Conservation (phyloP, 1,139 yeast species). For the Debaryomyces robertsiae region DNA sequence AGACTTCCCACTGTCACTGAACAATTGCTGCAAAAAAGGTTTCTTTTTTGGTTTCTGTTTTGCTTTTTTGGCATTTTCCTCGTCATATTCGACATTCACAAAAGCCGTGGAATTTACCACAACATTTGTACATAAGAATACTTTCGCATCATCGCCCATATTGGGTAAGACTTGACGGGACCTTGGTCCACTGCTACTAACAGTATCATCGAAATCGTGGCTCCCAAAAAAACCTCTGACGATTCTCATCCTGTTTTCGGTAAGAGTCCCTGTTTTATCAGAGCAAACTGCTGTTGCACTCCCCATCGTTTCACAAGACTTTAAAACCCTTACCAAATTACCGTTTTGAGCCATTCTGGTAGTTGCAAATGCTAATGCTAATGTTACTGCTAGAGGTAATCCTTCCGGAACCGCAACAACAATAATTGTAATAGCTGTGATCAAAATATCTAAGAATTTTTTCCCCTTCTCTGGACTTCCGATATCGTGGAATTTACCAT, state of each 20-base stretch:
- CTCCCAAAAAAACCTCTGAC: constrained; percentile 71
- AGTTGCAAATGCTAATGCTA: constrained; percentile 96
- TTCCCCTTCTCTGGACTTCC: constrained; percentile 80
- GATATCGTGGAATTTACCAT: constrained; percentile 44
- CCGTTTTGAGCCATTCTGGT: constrained; percentile 98
- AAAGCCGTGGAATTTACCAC: constrained; percentile 87
- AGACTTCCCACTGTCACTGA: constrained; percentile 15
- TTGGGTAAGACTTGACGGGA: constrained; percentile 35
- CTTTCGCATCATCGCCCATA: constrained; percentile 35
- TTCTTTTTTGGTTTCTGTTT: constrained; percentile 33
- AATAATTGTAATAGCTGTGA: constrained; percentile 86
- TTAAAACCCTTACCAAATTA: constrained; percentile 88
- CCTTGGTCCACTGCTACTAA: constrained; percentile 25
- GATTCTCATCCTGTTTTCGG: constrained; percentile 90
- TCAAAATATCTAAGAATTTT: constrained; percentile 78
- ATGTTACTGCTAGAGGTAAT: constrained; percentile 91
- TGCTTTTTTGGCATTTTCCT: constrained; percentile 33
- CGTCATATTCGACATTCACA: constrained; percentile 56
- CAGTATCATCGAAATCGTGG: constrained; percentile 47
- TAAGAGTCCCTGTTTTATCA: constrained; percentile 95
- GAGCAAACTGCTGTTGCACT: constrained; percentile 97
- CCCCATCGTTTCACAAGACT: constrained; percentile 98
- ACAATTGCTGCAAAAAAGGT: constrained; percentile 25
- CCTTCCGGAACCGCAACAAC: constrained; percentile 99
- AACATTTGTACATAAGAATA: constrained; percentile 59